phyloP scores from a whole-genome alignment of 164 flowering plant species.

The Brasenia schreberi region DNA sequence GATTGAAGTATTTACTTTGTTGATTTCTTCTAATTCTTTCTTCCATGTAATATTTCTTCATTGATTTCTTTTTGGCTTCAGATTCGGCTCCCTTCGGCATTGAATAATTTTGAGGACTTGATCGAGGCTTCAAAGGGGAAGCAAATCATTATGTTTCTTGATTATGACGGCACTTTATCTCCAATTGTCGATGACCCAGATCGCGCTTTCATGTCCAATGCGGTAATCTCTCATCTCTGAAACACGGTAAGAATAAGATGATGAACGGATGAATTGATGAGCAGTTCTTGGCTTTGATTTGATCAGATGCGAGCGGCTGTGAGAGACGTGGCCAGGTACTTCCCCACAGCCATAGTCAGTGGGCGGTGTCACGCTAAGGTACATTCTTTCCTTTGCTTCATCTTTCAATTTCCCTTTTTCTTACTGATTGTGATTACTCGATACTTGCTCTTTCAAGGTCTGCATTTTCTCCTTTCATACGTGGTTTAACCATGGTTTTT shows the following conservation, averaged over 20 bases:
- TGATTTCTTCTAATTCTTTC: not conserved
- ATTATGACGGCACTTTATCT: constrained; percentile 86
- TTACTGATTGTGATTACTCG: not conserved
- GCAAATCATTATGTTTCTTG: constrained; percentile 74
- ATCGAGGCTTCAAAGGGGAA: constrained; percentile 56
- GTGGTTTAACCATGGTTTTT: not conserved
- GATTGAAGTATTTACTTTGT: not conserved
- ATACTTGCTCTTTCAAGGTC: too few species aligned
- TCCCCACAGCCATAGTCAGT: constrained; percentile 77
- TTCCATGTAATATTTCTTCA: not conserved
- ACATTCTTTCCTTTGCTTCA: constrained; percentile 10
- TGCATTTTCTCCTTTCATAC: not conserved
- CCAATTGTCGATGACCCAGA: constrained; percentile 88
- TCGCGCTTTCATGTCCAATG: constrained; percentile 67
- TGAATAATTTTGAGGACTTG: constrained; percentile 61
- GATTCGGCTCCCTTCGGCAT: constrained; percentile 65
- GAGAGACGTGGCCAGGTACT: constrained; percentile 40
- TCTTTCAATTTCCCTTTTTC: not conserved
- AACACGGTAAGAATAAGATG: not conserved
- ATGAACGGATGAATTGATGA: too few species aligned
- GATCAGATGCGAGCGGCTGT: constrained; percentile 63
- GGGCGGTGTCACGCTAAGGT: constrained; percentile 83
- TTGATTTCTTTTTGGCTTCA: constrained; percentile 9
- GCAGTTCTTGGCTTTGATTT: not conserved
- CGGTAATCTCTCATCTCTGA: constrained; percentile 18